These are phyloP conservation scores for Paramecium octaurelia DNA, from an alignment of 73 alveolate genomes.

Conservation along the genomic window DNA sequence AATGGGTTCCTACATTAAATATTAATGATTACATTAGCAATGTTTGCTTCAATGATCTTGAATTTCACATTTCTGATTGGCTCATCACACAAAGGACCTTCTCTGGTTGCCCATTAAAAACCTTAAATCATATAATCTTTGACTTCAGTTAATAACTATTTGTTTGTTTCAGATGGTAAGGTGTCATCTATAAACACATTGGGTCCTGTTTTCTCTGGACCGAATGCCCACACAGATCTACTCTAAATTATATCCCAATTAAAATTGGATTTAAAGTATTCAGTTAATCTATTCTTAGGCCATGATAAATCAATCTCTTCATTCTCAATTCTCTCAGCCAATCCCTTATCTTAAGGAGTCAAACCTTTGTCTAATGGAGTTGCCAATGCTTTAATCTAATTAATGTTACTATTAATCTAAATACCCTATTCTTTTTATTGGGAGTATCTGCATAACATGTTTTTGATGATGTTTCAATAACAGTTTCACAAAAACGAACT, in stretches of 20 bases:
- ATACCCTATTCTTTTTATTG: slow-evolving; percentile 86
- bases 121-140: slow-evolving; percentile 96
- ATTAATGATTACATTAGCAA: slow-evolving; percentile 58
- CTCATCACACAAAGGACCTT: slow-evolving; percentile 99
- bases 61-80: slow-evolving; percentile 96
- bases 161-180: slow-evolving; percentile 91
- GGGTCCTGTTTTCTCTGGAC: slow-evolving; percentile 89
- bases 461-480: slow-evolving; percentile 93
- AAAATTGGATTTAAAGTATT: slow-evolving; percentile 68
- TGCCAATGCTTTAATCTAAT: background rate
- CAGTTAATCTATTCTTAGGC: slow-evolving; percentile 46
- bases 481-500: slow-evolving; percentile 97
- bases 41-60: slow-evolving; percentile 87
- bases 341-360: slow-evolving; percentile 84
- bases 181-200: slow-evolving; percentile 96
- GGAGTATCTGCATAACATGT: slow-evolving; percentile 96
- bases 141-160: slow-evolving; percentile 71
- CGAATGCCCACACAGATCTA: slow-evolving; percentile 98
- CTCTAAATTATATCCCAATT: slow-evolving; percentile 97
- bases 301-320: slow-evolving; percentile 69
- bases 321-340: slow-evolving; percentile 85
- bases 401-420: background rate
- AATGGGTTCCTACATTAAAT: slow-evolving; percentile 68
- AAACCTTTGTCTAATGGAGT: background rate
- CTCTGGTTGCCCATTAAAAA: slow-evolving; percentile 99